phyloP scores from a whole-genome alignment of 805 yeast genomes.

The Candida arabinofermentans region DNA sequence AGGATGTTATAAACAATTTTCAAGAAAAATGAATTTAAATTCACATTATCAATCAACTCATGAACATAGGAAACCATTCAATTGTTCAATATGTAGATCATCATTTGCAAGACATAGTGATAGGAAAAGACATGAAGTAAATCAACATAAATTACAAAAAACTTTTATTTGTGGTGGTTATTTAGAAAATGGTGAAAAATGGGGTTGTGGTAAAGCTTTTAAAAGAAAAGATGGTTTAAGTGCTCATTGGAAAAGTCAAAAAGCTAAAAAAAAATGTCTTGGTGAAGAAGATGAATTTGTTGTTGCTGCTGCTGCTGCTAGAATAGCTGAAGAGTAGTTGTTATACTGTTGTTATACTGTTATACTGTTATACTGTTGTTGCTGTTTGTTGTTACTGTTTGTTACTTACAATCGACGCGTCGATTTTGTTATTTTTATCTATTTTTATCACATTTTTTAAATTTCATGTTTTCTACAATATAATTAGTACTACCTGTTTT shows the following conservation, averaged over 20 bases:
- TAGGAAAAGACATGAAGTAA: slow-evolving; percentile 31
- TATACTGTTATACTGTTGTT: no score
- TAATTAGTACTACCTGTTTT: no score
- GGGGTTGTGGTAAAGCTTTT: slow-evolving; percentile 36
- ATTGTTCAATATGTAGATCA: slow-evolving; percentile 27
- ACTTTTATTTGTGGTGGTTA: slow-evolving; percentile 29
- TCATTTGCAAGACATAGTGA: slow-evolving; percentile 33
- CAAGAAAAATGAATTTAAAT: slow-evolving; percentile 31
- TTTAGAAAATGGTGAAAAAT: slow-evolving; percentile 24
- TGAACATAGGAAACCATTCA: slow-evolving; percentile 31
- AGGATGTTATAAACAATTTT: slow-evolving; percentile 28
- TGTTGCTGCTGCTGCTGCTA: no score
- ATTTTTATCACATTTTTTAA: no score
- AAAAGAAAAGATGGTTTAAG: slow-evolving; percentile 33
- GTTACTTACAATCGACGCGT: no score
- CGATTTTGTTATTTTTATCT: no score
- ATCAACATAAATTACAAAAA: slow-evolving; percentile 24
- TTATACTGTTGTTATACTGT: no score
- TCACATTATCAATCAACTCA: slow-evolving; percentile 33
- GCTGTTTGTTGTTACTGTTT: no score
- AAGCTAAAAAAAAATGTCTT: slow-evolving; percentile 30
- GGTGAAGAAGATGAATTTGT: no score
- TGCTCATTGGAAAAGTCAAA: slow-evolving; percentile 35
- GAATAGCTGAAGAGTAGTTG: no score
- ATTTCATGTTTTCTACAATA: no score